A percentile compares a stretch with the other conserved stretches of the same genome.
phyloP scores from a whole-genome alignment of 2,329 filamentous ascomycete species.

The Pleoardoris graminearum region DNA sequence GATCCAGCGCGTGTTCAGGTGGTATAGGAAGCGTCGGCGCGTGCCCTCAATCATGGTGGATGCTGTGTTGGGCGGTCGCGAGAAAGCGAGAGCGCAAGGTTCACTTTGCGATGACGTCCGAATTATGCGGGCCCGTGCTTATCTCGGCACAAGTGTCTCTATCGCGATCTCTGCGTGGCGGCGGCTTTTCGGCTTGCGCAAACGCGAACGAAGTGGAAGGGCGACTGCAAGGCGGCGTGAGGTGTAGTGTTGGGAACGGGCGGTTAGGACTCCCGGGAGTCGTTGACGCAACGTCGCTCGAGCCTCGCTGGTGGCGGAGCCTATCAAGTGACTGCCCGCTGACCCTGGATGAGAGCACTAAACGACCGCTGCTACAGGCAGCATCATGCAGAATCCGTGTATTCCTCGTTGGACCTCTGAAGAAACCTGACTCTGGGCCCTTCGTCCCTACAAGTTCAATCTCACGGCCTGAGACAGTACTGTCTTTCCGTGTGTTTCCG shows the following conservation, averaged over 20 bases:
- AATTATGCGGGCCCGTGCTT: constrained; percentile 8
- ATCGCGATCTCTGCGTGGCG: background rate
- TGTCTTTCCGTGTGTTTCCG: too few relatives aligned
- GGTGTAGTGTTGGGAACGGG: background rate
- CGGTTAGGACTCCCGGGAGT: background rate
- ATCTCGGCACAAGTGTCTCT: constrained; percentile 2
- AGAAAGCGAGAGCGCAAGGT: background rate
- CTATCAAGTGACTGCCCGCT: constrained; percentile 4
- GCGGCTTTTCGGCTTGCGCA: background rate
- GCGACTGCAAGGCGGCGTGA: background rate
- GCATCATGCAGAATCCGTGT: background rate
- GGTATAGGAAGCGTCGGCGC: constrained; percentile 64
- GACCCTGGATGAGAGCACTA: background rate
- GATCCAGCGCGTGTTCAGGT: constrained; percentile 72
- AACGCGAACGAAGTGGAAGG: background rate
- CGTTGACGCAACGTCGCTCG: background rate
- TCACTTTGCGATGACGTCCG: background rate
- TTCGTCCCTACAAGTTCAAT: too few relatives aligned
- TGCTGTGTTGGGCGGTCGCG: constrained; percentile 6
- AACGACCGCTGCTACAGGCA: background rate
- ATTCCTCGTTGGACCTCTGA: too few relatives aligned
- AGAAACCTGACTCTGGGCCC: too few relatives aligned
- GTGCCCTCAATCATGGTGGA: constrained; percentile 42
- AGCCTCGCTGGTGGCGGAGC: constrained; percentile 1
- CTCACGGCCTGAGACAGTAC: too few relatives aligned